Base-by-base conservation (phyloP, 352 stramenopile genomes). In the Globisporangium cylindrosporum region DNA sequence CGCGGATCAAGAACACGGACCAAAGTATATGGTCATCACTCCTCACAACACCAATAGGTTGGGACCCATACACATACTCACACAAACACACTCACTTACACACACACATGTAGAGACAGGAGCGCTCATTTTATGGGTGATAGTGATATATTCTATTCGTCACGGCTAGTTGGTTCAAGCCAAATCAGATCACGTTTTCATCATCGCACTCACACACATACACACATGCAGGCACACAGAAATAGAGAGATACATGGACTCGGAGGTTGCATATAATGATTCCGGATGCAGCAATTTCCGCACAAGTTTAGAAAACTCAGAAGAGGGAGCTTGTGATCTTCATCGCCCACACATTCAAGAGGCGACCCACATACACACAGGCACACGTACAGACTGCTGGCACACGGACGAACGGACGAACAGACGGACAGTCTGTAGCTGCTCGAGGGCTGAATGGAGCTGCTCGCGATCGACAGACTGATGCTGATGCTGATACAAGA, bases 121-220 rank as follows among this genome's bases (percentile, higher is more conserved):
- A 90, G 81, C 72, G 88, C 88, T 95, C 88, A 95, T 91, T 92
- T 94, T 94, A 95, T 95, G 88, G 88, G 88, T 95, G 88, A 95
- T 95, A 93, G 86, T 95, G 86, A 91, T 93, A 92, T 86, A 88
- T 94, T 93, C 70, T 77, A 92, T 62, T 93, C 88, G 82, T 91
- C 88, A 95, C 67, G 84, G 86, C 88, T 95, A 94, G 88, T 95
- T 95, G 88, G 88, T 95, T 78, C 86, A 95, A 95, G 88, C 88
- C 88, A 88, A 79, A 84, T 91, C 77, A 89, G 85, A 76, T 67
- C 82, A 69, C 71, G 56, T 66, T 90, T 93, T 91, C 87, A 93
- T 95, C 87, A 93, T 93, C 66, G 87, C 87, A 89, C 75, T 76
- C 71, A 55, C 65, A 68, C 73, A 59, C 20, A 71, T 24, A 68